phyloP scores from a whole-genome alignment of 495 filamentous ascomycete species.

The Saxophila tyrrhenica region DNA sequence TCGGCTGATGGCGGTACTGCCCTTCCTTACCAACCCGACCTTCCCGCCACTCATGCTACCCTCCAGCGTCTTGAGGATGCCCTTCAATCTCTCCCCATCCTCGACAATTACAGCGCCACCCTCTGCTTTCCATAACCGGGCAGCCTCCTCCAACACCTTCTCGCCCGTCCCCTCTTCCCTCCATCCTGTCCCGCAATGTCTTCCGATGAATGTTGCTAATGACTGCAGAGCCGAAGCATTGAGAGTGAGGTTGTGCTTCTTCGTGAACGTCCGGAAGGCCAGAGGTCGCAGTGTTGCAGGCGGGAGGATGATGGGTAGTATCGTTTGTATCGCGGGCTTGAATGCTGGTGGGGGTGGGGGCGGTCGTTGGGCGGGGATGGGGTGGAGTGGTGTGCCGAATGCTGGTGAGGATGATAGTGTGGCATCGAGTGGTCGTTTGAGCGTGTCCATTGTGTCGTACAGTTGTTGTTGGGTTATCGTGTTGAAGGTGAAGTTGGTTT shows the following conservation, averaged over 20 bases:
- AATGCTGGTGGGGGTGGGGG: conserved; percentile 34
- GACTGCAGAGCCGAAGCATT: conserved; percentile 76
- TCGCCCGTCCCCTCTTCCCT: conserved; percentile 89
- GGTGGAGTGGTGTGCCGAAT: conserved; percentile 72
- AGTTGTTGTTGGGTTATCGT: background rate
- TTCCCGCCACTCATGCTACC: conserved; percentile 73
- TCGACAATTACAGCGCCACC: conserved; percentile 80
- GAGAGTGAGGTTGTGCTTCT: conserved; percentile 91
- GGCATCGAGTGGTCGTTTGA: conserved; percentile 34
- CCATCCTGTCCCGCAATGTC: conserved; percentile 92
- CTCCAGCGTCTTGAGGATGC: conserved; percentile 71
- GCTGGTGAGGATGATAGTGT: conserved; percentile 83
- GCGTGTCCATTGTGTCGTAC: conserved; percentile 12
- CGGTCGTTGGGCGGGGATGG: conserved; percentile 42
- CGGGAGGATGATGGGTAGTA: conserved; percentile 79
- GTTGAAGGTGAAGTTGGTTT: background rate
- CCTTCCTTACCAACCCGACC: conserved; percentile 30
- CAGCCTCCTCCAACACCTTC: conserved; percentile 80
- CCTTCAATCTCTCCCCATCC: conserved; percentile 64
- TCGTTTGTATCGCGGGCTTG: conserved; percentile 66
- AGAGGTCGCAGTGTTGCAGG: conserved; percentile 77
- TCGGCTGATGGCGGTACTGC: conserved; percentile 37
- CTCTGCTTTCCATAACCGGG: conserved; percentile 76
- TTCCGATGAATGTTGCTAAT: conserved; percentile 78
- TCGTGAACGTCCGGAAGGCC: conserved; percentile 91